Conservation (phyloP, 768 basidiomycete species). For the Boletus patriciae region DNA sequence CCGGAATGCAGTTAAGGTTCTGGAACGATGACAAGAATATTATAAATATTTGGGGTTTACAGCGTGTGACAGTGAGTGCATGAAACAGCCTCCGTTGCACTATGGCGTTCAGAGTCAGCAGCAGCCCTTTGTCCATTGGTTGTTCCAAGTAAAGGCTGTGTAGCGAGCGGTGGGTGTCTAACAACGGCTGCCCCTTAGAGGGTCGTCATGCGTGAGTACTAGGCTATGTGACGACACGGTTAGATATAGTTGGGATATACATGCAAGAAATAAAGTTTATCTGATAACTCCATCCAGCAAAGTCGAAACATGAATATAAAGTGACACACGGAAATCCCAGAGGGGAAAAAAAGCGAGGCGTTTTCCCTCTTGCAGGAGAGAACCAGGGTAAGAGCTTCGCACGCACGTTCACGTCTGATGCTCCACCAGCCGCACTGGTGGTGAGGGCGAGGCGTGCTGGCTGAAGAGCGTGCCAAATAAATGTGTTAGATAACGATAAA, state of each 20-base stretch:
- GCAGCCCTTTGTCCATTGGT: background rate
- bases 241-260: background rate
- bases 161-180: background rate
- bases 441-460: conserved; percentile 20
- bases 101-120: background rate
- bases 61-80: background rate
- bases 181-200: background rate
- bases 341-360: conserved; percentile 11
- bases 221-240: background rate
- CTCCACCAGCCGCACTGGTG: conserved; percentile 13
- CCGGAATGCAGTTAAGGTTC: background rate
- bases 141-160: background rate
- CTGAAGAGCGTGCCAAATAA: conserved; percentile 1
- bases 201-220: background rate
- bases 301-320: background rate
- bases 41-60: background rate
- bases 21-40: background rate
- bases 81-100: background rate
- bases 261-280: conserved; percentile 1
- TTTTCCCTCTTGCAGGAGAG: conserved; percentile 12
- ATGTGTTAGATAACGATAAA: background rate
- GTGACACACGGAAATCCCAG: conserved; percentile 9
- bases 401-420: conserved; percentile 27
- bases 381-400: conserved; percentile 22
- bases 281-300: conserved; percentile 4